Conservation (phyloP, 768 basidiomycete species). For the Tylopilus subfusipes region DNA sequence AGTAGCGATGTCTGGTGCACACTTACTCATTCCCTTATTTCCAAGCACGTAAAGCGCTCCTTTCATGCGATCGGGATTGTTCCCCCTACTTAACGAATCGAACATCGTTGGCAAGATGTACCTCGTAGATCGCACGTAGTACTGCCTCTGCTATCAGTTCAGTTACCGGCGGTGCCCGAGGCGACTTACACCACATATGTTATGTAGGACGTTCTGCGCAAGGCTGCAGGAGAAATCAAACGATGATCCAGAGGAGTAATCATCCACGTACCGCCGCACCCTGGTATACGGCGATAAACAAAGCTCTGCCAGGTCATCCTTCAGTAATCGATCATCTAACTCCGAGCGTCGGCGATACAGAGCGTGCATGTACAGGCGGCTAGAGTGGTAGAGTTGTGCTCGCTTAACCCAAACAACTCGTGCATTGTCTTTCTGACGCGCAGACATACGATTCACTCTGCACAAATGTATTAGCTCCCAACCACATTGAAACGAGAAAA, state of each 20-base stretch:
- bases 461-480: background rate
- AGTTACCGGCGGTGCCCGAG: background rate
- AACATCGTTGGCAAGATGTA: conserved; percentile 59
- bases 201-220: conserved; percentile 63
- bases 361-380: conserved; percentile 73
- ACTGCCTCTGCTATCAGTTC: conserved; percentile 37
- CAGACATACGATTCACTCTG: conserved; percentile 64
- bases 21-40: conserved; percentile 65
- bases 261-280: conserved; percentile 56
- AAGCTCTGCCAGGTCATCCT: conserved; percentile 61
- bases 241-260: background rate
- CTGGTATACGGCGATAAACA: conserved; percentile 79
- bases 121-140: conserved; percentile 69
- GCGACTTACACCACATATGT: conserved; percentile 56
- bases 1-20: background rate
- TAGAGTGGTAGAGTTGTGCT: conserved; percentile 74
- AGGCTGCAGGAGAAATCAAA: conserved; percentile 42
- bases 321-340: conserved; percentile 68
- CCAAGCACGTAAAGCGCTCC: conserved; percentile 82
- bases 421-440: conserved; percentile 71
- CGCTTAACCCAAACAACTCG: conserved; percentile 73
- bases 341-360: conserved; percentile 69
- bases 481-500: background rate
- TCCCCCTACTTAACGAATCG: conserved; percentile 62
- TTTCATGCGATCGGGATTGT: conserved; percentile 92